Conservation (phyloP, 352 stramenopile species). For the Globisporangium irregulare region DNA sequence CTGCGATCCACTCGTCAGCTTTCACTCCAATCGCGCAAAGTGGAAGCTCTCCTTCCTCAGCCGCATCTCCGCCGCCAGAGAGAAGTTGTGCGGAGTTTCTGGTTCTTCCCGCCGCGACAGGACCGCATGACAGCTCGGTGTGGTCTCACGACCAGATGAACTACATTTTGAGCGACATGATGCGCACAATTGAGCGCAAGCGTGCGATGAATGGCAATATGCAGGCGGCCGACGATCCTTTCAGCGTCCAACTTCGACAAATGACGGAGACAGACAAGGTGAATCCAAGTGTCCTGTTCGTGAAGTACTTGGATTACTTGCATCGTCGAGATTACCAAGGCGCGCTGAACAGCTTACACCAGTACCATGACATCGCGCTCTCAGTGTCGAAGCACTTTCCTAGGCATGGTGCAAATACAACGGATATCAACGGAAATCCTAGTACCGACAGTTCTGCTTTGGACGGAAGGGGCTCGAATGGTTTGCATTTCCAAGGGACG, state of each 20-base stretch:
- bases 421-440: background rate
- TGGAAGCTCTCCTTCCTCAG: conserved; percentile 1
- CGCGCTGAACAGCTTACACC: conserved; percentile 89
- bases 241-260: conserved; percentile 3
- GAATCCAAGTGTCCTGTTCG: conserved; percentile 71
- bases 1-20: background rate
- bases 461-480: conserved; percentile 5
- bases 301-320: conserved; percentile 85
- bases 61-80: background rate
- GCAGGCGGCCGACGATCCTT: background rate
- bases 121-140: conserved; percentile 28
- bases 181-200: conserved; percentile 21
- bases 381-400: conserved; percentile 25
- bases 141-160: conserved; percentile 63
- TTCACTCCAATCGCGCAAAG: conserved; percentile 7
- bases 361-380: conserved; percentile 92
- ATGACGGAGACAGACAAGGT: conserved; percentile 16
- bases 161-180: conserved; percentile 53
- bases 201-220: conserved; percentile 12
- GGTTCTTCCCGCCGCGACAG: conserved; percentile 7
- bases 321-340: conserved; percentile 77
- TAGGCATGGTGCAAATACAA: background rate
- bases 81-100: background rate
- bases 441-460: conserved; percentile 6
- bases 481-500: conserved; percentile 51